Evolutionary conservation across 2,329 filamentous ascomycete species (phyloP), one percentile per base, ranked within the genome.

Genomic region (Colletotrichum orbiculare): DNA sequence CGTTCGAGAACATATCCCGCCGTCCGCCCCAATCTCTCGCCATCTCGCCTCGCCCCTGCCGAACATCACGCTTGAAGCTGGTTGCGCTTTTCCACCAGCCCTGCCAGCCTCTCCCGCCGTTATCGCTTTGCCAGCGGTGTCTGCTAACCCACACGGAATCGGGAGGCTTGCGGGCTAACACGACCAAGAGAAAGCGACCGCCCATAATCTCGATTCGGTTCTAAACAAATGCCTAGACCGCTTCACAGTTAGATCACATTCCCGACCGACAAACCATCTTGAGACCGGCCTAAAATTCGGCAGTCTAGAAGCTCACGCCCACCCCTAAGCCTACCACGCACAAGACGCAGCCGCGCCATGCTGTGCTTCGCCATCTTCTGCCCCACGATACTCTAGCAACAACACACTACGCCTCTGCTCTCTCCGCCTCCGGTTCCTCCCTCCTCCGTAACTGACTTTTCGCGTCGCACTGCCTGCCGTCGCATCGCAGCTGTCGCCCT

Each of bases 331-430:
- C 38, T 33, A 17, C 11, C 25, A 48, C 15, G 7, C 38, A 13
- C 52, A 41, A 39, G 50, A 25, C 43, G 17, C 37, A 56, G 62
- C 46, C 58, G 62, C 53, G 52, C 63, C 58, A 66, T 66, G 58
- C 58, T 63, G 41, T 54, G 33, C 47, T 43, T 54, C 47, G 58
- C 58, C 35, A 53, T 38, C 59, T 47, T 12, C 38, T 43, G 41
- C 46, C 37, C 59, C 47, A 66, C 58, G 52, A 63, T 63, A 35
- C 53, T 66, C 58, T 63, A 66, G 56, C 52, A 65, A 50, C 46
- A 25, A 25, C 45, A 50, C 6, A 15, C 54, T 2, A 34, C 55
- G 25, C 39, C 35, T 6, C 33, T 34, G 34, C 25, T 43, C 34
- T 43, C n/a, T 9, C 48, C 37, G 25, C 25, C n/a, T 35, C 52